Evolutionary conservation across 345 rosid genomes (phyloP), one percentile per base, ranked within the genome.

Genomic region (Orychophragmus violaceus): DNA sequence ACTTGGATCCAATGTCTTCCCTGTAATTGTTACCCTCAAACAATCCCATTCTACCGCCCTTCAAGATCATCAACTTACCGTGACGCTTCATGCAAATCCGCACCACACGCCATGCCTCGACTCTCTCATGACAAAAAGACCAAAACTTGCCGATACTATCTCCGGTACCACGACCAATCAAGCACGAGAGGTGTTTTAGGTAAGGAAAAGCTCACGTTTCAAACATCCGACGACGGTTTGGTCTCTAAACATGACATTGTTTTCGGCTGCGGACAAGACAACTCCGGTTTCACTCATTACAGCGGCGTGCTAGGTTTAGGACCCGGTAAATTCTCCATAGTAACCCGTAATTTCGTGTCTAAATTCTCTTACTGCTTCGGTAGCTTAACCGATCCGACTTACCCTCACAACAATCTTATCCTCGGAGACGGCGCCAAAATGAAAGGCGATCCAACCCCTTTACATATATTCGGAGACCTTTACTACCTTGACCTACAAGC

Each of bases 281-380:
- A 75, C 65, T 55, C 67, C 13, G 66, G 59, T 41, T 60, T 53
- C 9, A 37, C 51, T 28, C 59, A 68, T 1, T 69, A 25, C 48
- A 68, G 66, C 8, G 78, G 78, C 23, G 74, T 75, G 1, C 74
- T 68, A 11, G 78, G 78, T 69, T 58, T 75, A 56, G 78, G 78
- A 36, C 70, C 78, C 0, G 66, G 74, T 54, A 68, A 30, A 56
- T 68, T 75, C 66, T 75, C 78, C 1, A 30, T 75, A 24, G 67
- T 62, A 51, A 69, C 49, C n/a, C 63, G 62, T 25, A 45, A 37
- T 41, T 64, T 69, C 19, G 67, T 56, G 0, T 75, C 75, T 6
- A 75, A 11, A 6, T 69, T 75, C 71, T 69, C 75, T 17, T 75
- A 75, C 33, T 69, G 71, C 32, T 63, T 75, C 3, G 71, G 78